These are phyloP conservation scores for Glycine tomentella DNA, from an alignment of 306 rosid genomes.

Conservation along the genomic window DNA sequence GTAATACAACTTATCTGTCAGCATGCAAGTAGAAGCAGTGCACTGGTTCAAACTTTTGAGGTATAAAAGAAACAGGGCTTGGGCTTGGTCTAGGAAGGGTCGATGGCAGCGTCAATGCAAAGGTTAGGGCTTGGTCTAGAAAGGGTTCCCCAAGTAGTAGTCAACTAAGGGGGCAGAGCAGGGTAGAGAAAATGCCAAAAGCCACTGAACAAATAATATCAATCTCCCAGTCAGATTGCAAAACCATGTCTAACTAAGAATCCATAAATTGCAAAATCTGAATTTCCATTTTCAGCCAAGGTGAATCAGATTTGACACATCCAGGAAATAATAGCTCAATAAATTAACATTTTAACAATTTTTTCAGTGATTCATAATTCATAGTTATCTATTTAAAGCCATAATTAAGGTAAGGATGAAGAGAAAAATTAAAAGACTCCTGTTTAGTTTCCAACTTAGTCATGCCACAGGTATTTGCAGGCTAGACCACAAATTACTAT, in stretches of 20 bases:
- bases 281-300: background rate
- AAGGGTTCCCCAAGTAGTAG: no score
- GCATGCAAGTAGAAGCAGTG: no score
- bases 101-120: no score
- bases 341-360: background rate
- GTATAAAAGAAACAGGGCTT: no score
- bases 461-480: background rate
- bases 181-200: no score
- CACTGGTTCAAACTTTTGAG: no score
- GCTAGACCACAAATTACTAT: slow-evolving; percentile 13
- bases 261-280: background rate
- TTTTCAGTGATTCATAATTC: slow-evolving; percentile 2
- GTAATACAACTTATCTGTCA: no score
- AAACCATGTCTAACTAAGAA: background rate
- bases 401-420: background rate
- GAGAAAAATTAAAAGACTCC: slow-evolving; percentile 13
- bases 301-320: background rate
- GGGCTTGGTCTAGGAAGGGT: no score
- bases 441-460: background rate
- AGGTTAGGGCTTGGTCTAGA: no score
- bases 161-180: no score
- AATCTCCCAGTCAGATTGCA: no score
- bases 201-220: no score
- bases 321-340: background rate
- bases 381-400: slow-evolving; percentile 11